phyloP scores from a whole-genome alignment of 2,329 filamentous ascomycete genomes.

The Sclerotinia spermophila region DNA sequence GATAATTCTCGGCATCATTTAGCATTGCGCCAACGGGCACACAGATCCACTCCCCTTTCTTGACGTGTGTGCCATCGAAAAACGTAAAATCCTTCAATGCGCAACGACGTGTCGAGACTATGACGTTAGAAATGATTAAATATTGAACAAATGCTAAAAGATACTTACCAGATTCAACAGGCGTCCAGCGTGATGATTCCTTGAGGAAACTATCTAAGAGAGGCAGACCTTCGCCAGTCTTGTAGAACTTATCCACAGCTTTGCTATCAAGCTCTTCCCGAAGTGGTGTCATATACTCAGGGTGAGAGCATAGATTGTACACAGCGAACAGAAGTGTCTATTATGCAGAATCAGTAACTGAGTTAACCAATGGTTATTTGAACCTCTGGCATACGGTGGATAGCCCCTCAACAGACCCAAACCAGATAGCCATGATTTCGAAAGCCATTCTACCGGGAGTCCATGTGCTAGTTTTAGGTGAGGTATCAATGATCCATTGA shows the following conservation, averaged over 20 bases:
- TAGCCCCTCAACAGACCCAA: slow-evolving; percentile 15
- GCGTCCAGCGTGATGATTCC: not conserved
- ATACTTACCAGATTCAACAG: slow-evolving; percentile 9
- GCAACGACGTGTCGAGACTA: slow-evolving; percentile 1
- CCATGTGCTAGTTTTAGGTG: slow-evolving; percentile 11
- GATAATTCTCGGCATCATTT: slow-evolving; percentile 5
- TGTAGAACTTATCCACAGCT: too few species aligned
- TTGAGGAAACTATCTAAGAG: slow-evolving; percentile 8
- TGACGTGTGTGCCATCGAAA: slow-evolving; percentile 8
- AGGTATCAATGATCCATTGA: slow-evolving; percentile 20
- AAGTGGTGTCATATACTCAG: too few species aligned
- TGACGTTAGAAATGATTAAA: not conserved
- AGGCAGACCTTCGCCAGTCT: too few species aligned
- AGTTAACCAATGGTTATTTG: too few species aligned
- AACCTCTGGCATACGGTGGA: not conserved
- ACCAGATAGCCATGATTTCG: slow-evolving; percentile 21
- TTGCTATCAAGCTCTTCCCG: too few species aligned
- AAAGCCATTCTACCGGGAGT: slow-evolving; percentile 13
- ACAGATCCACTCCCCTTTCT: slow-evolving; percentile 9
- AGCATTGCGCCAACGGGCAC: slow-evolving; percentile 5
- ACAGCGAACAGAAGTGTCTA: too few species aligned
- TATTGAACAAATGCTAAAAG: not conserved
- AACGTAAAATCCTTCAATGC: slow-evolving; percentile 12
- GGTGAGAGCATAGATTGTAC: too few species aligned
- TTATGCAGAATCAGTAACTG: too few species aligned